These are phyloP conservation scores for Clarireedia paspali DNA, from an alignment of 2,329 filamentous ascomycete species.

Conservation along the genomic window DNA sequence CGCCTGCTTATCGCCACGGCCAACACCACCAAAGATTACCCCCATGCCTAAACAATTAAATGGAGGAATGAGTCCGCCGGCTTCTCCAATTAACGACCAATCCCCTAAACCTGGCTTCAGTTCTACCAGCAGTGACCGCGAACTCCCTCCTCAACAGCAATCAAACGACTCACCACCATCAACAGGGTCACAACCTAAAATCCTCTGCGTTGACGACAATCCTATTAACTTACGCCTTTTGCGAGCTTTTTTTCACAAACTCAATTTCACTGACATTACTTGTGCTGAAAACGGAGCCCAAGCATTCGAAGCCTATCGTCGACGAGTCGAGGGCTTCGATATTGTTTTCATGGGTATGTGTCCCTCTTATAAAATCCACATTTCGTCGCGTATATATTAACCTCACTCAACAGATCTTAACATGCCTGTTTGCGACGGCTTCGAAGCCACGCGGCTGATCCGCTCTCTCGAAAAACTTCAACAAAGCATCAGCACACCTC, in stretches of 20 bases:
- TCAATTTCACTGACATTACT: constrained; percentile 28
- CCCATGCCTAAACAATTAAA: too few relatives aligned
- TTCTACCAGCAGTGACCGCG: too few relatives aligned
- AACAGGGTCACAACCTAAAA: background rate
- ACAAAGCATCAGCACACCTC: constrained; percentile 14
- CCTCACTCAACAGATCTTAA: constrained; percentile 35
- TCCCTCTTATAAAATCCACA: background rate
- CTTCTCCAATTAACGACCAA: background rate
- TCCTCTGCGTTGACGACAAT: constrained; percentile 33
- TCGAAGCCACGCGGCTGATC: constrained; percentile 40
- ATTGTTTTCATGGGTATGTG: constrained; percentile 40
- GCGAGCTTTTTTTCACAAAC: constrained; percentile 23
- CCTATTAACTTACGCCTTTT: constrained; percentile 32
- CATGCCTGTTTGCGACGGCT: constrained; percentile 47
- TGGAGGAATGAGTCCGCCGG: background rate
- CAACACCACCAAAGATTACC: background rate
- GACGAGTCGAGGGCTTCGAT: constrained; percentile 27
- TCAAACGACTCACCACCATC: background rate
- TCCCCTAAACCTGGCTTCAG: background rate
- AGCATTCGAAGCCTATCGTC: constrained; percentile 30
- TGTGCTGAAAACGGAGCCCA: constrained; percentile 37
- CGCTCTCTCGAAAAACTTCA: constrained; percentile 37
- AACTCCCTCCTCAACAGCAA: background rate
- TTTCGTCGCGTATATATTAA: background rate
- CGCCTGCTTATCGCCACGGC: constrained; percentile 3